A percentile compares a stretch with the other conserved stretches of the same genome.
Evolutionary conservation across 495 filamentous ascomycete genomes (phyloP).

Genomic region (Choiromyces venosus): DNA sequence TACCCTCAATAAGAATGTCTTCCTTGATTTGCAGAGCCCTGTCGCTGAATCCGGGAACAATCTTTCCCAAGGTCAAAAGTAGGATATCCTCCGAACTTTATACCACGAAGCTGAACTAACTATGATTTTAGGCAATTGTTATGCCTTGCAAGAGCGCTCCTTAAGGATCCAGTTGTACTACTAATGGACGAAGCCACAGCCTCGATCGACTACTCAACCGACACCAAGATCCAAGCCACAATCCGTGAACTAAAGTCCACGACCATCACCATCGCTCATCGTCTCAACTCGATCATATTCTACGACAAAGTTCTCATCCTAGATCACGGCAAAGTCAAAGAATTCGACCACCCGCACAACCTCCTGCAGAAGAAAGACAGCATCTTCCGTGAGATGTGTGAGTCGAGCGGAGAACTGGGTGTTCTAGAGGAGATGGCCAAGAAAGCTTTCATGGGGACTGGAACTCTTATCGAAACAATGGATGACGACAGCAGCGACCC

Average conservation of each 20-base stretch:
- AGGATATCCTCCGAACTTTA: neutral
- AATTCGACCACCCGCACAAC: slow-evolving; percentile 82
- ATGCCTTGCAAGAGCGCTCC: slow-evolving; percentile 87
- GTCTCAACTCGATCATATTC: slow-evolving; percentile 91
- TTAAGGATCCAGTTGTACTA: slow-evolving; percentile 84
- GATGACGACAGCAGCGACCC: neutral
- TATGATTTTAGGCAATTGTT: slow-evolving; percentile 68
- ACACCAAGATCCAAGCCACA: slow-evolving; percentile 91
- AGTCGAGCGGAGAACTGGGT: slow-evolving; percentile 85
- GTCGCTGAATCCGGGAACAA: slow-evolving; percentile 92
- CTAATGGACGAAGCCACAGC: slow-evolving; percentile 99
- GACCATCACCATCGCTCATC: slow-evolving; percentile 96
- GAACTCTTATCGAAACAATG: slow-evolving; percentile 18
- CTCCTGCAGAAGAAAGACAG: slow-evolving; percentile 63
- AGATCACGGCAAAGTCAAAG: slow-evolving; percentile 79
- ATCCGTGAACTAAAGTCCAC: slow-evolving; percentile 86
- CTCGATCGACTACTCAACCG: slow-evolving; percentile 94
- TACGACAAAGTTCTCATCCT: slow-evolving; percentile 98
- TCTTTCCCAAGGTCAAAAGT: slow-evolving; percentile 82
- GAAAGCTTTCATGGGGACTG: slow-evolving; percentile 52
- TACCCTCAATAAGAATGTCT: slow-evolving; percentile 81
- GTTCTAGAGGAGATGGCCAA: slow-evolving; percentile 66
- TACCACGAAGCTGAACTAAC: slow-evolving; percentile 9
- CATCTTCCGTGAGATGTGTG: slow-evolving; percentile 85
- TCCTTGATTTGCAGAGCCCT: slow-evolving; percentile 75